phyloP scores from a whole-genome alignment of 257 asterid genomes.

The Voacanga thouarsii region DNA sequence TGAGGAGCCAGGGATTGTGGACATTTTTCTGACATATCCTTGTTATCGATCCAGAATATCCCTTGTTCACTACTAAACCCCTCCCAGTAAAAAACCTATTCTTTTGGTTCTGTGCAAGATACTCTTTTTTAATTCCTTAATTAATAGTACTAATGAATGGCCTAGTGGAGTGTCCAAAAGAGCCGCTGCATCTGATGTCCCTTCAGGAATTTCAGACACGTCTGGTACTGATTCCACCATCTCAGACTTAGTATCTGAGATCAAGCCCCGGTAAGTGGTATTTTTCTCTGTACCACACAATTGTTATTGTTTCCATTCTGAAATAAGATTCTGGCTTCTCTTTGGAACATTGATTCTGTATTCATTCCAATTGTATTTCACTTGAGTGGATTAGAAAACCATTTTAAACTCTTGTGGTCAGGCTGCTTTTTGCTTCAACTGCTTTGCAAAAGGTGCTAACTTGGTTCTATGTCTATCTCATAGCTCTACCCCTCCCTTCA shows the following conservation, averaged over 20 bases:
- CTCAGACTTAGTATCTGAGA: conserved; percentile 82
- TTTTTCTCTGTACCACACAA: conserved; percentile 4
- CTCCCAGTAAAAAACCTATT: background rate
- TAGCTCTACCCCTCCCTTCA: background rate
- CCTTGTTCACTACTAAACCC: background rate
- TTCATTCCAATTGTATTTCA: background rate
- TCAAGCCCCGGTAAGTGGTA: conserved; percentile 82
- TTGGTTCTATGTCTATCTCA: background rate
- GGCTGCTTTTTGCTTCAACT: background rate
- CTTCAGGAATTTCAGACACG: conserved; percentile 56
- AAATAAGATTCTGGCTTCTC: background rate
- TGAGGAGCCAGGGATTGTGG: conserved; percentile 81
- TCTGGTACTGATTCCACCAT: conserved; percentile 50
- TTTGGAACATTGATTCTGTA: background rate
- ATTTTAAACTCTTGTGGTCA: background rate
- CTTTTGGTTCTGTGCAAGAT: background rate
- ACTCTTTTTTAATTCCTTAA: conserved; percentile 46
- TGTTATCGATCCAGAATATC: conserved; percentile 16
- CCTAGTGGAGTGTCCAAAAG: conserved; percentile 63
- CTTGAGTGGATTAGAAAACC: conserved; percentile 1
- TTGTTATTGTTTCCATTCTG: background rate
- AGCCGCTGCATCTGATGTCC: conserved; percentile 56
- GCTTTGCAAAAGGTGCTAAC: background rate
- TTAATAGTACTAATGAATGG: conserved; percentile 83
- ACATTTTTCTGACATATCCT: conserved; percentile 96